Percentiles rank a stretch among this genome's conserved stretches.
These are phyloP conservation scores for Coemansia sp. DNA, from an alignment of 192 early-diverging fungal species.

Conservation along the genomic window DNA sequence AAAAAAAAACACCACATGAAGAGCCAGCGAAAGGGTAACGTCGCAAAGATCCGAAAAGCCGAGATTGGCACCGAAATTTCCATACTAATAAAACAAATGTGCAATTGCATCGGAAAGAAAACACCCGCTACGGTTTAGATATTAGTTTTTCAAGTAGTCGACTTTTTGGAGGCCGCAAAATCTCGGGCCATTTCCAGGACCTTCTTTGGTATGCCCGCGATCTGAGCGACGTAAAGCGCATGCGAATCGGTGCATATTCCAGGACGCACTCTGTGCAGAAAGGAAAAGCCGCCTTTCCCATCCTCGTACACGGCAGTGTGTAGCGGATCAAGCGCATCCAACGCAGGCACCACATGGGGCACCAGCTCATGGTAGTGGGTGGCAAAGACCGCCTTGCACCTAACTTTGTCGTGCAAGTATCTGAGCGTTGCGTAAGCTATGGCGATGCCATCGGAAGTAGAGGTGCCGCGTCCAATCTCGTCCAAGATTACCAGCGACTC, in stretches of 20 bases:
- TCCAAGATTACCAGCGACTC: slow-evolving; percentile 83
- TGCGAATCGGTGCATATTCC: slow-evolving; percentile 68
- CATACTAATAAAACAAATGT: no score
- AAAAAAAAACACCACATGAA: no score
- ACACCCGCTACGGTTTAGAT: no score
- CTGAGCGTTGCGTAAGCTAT: slow-evolving; percentile 70
- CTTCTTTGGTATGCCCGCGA: slow-evolving; percentile 63
- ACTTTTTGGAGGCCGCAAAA: slow-evolving; percentile 16
- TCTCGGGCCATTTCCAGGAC: slow-evolving; percentile 41
- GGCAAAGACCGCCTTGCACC: slow-evolving; percentile 70
- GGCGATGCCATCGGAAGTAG: slow-evolving; percentile 65
- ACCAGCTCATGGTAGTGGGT: slow-evolving; percentile 79
- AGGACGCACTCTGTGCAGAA: slow-evolving; percentile 63
- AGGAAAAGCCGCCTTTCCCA: slow-evolving; percentile 51
- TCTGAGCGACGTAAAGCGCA: slow-evolving; percentile 70
- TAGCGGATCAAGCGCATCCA: slow-evolving; percentile 21
- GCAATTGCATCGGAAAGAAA: no score
- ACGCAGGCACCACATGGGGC: slow-evolving; percentile 41
- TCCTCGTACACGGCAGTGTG: slow-evolving; percentile 42
- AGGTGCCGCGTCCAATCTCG: slow-evolving; percentile 75
- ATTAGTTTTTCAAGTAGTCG: no score
- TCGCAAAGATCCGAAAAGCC: no score
- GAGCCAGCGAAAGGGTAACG: no score
- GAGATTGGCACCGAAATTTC: no score
- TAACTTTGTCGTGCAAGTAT: slow-evolving; percentile 57